Evolutionary conservation across 2,329 filamentous ascomycete genomes (phyloP).

Genomic region (Nemania abortiva): DNA sequence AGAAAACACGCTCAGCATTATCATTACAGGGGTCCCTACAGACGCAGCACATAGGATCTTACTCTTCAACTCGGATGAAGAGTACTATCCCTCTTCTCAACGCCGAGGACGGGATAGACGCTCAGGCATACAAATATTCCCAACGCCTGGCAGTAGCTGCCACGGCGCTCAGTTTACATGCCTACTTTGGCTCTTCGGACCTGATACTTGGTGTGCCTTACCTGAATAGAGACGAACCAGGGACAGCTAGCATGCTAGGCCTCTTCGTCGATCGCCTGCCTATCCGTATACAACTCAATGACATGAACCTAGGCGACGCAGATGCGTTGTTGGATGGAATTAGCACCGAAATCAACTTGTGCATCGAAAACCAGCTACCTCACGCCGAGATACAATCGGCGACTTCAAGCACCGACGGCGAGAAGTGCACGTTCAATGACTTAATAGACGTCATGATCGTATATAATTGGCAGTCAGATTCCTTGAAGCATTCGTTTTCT

Average conservation of each 20-base stretch:
- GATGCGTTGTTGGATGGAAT: slow-evolving; percentile 5
- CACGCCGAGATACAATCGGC: slow-evolving; percentile 14
- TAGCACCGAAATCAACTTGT: background rate
- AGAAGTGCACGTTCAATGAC: background rate
- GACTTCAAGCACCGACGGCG: background rate
- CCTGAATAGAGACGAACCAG: slow-evolving; percentile 31
- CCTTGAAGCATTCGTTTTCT: slow-evolving; percentile 19
- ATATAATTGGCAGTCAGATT: slow-evolving; percentile 30
- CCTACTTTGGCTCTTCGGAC: slow-evolving; percentile 4
- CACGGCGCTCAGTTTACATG: slow-evolving; percentile 13
- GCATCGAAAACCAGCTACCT: slow-evolving; percentile 17
- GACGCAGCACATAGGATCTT: background rate
- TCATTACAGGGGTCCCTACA: background rate
- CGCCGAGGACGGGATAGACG: background rate
- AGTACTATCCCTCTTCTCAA: background rate
- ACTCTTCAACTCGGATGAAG: background rate
- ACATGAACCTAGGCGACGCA: background rate
- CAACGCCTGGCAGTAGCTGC: slow-evolving; percentile 25
- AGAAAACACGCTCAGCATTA: background rate
- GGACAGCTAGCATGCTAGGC: slow-evolving; percentile 27
- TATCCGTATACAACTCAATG: slow-evolving; percentile 1
- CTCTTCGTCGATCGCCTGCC: slow-evolving; percentile 32
- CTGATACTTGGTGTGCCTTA: slow-evolving; percentile 26
- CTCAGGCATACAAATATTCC: slow-evolving; percentile 7
- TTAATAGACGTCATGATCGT: slow-evolving; percentile 24